A percentile compares a stretch with the other conserved stretches of the same genome.
Evolutionary conservation across 768 basidiomycete species (phyloP).

Genomic region (Vararia minispora): DNA sequence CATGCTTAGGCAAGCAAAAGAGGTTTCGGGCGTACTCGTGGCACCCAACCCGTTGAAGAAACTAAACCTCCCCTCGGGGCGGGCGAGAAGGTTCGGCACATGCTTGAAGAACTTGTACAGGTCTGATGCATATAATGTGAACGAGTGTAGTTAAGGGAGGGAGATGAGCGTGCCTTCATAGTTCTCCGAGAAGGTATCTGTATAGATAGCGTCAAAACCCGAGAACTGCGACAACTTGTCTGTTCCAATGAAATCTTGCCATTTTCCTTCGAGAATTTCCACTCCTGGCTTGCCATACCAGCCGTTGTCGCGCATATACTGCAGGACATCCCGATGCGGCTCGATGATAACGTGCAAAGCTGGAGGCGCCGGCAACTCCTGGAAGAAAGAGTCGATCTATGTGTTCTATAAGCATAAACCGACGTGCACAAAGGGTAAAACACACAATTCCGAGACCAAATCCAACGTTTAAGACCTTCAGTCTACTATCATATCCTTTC

Average conservation of each 20-base stretch:
- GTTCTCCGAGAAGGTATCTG: slow-evolving; percentile 87
- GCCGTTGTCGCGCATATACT: slow-evolving; percentile 60
- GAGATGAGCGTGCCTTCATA: slow-evolving; percentile 44
- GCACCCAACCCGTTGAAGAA: slow-evolving; percentile 98
- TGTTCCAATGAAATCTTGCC: slow-evolving; percentile 77
- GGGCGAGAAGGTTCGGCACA: slow-evolving; percentile 65
- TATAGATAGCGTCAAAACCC: slow-evolving; percentile 84
- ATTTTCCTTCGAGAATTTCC: slow-evolving; percentile 76
- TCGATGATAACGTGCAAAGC: slow-evolving; percentile 83
- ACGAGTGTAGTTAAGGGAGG: neutral
- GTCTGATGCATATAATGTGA: slow-evolving; percentile 24
- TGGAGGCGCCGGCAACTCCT: slow-evolving; percentile 48
- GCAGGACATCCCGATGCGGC: slow-evolving; percentile 86
- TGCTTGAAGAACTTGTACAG: slow-evolving; percentile 74
- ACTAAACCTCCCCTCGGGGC: slow-evolving; percentile 70
- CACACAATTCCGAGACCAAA: slow-evolving; percentile 89
- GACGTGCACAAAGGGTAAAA: slow-evolving; percentile 7
- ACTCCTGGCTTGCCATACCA: slow-evolving; percentile 77
- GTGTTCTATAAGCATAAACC: slow-evolving; percentile 2
- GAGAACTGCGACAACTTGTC: slow-evolving; percentile 49
- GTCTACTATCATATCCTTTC: slow-evolving; percentile 28
- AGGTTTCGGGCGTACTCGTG: slow-evolving; percentile 48
- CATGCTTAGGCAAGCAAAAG: neutral
- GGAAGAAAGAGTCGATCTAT: slow-evolving; percentile 80
- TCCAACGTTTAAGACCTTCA: slow-evolving; percentile 81